These are phyloP conservation scores for Candida sithepensis DNA, from an alignment of 805 yeast species.

Conservation along the genomic window DNA sequence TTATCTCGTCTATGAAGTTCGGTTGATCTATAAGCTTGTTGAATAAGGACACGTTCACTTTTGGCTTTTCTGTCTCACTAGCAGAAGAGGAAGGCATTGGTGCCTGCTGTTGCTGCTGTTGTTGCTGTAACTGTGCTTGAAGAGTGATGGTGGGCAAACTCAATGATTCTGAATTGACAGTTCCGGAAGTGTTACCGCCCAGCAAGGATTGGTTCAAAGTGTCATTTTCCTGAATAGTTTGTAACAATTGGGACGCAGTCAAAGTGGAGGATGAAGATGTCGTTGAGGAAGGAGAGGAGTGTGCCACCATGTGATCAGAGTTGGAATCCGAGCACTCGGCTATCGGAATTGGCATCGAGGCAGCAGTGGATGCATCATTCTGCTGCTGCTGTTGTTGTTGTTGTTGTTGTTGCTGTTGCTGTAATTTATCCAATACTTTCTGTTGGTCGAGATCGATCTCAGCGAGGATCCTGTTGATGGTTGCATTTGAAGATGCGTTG, in stretches of 20 bases:
- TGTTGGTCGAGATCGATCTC: conserved; percentile 35
- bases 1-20: conserved; percentile 34
- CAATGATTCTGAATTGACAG: no score
- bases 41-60: conserved; percentile 26
- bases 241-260: conserved; percentile 33
- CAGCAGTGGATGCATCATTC: neutral
- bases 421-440: neutral
- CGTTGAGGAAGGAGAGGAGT: conserved; percentile 14
- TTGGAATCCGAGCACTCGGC: conserved; percentile 1
- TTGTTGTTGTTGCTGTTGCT: conserved; percentile 2
- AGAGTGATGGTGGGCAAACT: no score
- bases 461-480: conserved; percentile 33
- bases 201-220: conserved; percentile 16
- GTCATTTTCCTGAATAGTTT: conserved; percentile 33
- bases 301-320: conserved; percentile 1
- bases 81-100: no score
- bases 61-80: conserved; percentile 1
- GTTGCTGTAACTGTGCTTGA: conserved; percentile 1
- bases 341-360: neutral
- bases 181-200: no score
- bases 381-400: conserved; percentile 4
- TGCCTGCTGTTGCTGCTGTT: neutral
- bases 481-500: conserved; percentile 35
- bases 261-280: conserved; percentile 19
- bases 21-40: conserved; percentile 35